Base-by-base conservation (phyloP, 2,329 filamentous ascomycete genomes). In the Acrodontium crateriforme region DNA sequence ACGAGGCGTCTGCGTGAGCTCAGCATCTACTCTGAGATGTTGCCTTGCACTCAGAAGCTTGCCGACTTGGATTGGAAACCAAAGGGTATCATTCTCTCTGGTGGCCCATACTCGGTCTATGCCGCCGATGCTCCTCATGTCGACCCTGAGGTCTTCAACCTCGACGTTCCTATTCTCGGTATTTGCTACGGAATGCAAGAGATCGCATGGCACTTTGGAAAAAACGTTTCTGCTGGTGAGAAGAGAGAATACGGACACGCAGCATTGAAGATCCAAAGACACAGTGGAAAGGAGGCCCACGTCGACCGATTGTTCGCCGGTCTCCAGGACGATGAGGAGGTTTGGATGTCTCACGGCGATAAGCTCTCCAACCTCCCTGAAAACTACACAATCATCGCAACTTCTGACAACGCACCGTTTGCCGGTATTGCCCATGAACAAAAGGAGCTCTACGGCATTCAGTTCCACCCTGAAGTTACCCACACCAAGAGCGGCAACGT, bases 311-410 rank as follows among this genome's bases (percentile, higher is more conserved):
- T 95, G 13, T 94, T 94, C 54, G 65, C 71, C 16, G 81, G 74
- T 10, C 49, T 93, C 8, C 77, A 74, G 34, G 74, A 80, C 35
- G 60, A 71, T 28, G 65, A 81, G 44, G 67, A 78, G 36, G 71
- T 81, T 9, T 87, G 71, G 67, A 94, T 94, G 85, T 79, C 71
- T 41, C 87, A 95, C 53, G 76, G 74, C 33, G 84, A 94, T 58
- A 92, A 92, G 64, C 69, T 95, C 8, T 67, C 67, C 20, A 60
- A 67, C 30, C 63, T 93, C 20, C 85, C 85, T 6, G 61, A 75
- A 18, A 69, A 65, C 21, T 93, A 92, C 51, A 58, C 69, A 34
- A 73, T 67, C 10, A 71, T 93, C 43, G 84, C 79, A 27, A 76
- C 65, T 4, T 87, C 83, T 2, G 50, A 62, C 27, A 91, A 89